These are phyloP conservation scores for Antrodiella citrinella DNA, from an alignment of 768 basidiomycete species.

Conservation along the genomic window DNA sequence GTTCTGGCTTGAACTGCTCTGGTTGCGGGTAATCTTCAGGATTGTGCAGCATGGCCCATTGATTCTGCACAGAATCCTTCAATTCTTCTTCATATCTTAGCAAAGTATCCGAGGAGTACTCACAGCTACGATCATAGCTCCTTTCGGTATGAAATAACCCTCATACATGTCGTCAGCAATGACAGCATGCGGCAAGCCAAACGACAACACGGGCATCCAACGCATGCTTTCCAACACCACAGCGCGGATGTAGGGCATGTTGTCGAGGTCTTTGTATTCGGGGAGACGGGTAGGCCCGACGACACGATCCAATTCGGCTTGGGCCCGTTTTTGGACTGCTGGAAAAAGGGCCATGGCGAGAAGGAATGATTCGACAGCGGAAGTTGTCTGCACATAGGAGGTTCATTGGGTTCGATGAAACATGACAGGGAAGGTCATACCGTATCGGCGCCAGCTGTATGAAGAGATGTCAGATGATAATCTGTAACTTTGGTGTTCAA, in stretches of 20 bases:
- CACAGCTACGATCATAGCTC: conserved; percentile 30
- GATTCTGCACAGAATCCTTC: not conserved
- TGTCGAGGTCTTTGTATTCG: not conserved
- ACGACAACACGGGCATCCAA: not conserved
- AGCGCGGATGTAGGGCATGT: not conserved
- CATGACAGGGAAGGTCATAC: not conserved
- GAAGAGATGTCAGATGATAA: not conserved
- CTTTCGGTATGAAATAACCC: conserved; percentile 28
- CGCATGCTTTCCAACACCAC: not conserved
- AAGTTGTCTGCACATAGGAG: conserved; percentile 1
- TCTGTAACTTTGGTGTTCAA: too few species aligned
- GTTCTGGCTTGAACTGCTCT: conserved; percentile 19
- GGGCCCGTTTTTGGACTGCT: not conserved
- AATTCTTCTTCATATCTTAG: not conserved
- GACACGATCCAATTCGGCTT: not conserved
- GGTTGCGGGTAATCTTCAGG: conserved; percentile 19
- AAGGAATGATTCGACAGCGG: not conserved
- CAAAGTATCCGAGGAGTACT: not conserved
- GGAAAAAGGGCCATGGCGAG: not conserved
- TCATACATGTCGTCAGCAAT: not conserved
- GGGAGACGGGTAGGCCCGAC: not conserved
- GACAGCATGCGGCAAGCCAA: not conserved
- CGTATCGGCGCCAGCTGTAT: conserved; percentile 4
- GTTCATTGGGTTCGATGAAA: not conserved
- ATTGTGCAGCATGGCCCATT: conserved; percentile 24